phyloP scores from a whole-genome alignment of 1,284 basidiomycete species.

The Kwoniella shivajii region DNA sequence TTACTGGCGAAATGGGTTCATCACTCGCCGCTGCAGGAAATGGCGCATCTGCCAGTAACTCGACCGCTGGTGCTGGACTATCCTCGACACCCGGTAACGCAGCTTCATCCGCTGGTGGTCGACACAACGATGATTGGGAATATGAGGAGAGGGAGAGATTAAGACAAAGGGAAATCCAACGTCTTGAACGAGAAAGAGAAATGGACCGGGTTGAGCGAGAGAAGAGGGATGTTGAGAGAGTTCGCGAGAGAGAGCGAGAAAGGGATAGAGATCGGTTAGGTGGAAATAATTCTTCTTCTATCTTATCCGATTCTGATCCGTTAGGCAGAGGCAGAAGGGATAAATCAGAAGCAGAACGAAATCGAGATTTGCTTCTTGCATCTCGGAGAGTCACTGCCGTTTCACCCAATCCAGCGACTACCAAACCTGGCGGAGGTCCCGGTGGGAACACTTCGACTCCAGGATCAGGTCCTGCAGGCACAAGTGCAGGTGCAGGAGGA shows the following conservation, averaged over 20 bases:
- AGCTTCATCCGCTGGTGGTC: constrained; percentile 2
- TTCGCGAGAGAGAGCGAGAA: constrained; percentile 19
- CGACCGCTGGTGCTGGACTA: neutral
- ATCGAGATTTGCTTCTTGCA: constrained; percentile 41
- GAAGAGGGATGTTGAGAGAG: constrained; percentile 33
- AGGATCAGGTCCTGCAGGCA: neutral
- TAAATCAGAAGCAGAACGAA: constrained; percentile 36
- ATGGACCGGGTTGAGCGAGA: constrained; percentile 43
- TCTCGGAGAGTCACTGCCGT: constrained; percentile 33
- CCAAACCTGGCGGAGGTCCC: constrained; percentile 1
- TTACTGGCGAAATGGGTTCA: constrained; percentile 21
- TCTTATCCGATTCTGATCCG: neutral
- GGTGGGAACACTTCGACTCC: neutral
- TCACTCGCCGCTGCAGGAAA: neutral
- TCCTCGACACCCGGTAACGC: constrained; percentile 2
- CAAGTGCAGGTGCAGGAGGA: neutral
- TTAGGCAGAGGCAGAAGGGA: constrained; percentile 13
- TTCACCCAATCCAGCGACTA: constrained; percentile 25
- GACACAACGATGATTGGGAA: constrained; percentile 43
- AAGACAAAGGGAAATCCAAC: constrained; percentile 43
- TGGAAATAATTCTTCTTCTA: neutral
- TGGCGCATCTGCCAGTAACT: neutral
- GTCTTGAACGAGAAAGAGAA: constrained; percentile 45
- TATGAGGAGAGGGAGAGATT: constrained; percentile 48
- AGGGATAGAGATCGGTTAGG: constrained; percentile 11